Base-by-base conservation (phyloP, 768 basidiomycete genomes). In the Boletus tomentosulus region DNA sequence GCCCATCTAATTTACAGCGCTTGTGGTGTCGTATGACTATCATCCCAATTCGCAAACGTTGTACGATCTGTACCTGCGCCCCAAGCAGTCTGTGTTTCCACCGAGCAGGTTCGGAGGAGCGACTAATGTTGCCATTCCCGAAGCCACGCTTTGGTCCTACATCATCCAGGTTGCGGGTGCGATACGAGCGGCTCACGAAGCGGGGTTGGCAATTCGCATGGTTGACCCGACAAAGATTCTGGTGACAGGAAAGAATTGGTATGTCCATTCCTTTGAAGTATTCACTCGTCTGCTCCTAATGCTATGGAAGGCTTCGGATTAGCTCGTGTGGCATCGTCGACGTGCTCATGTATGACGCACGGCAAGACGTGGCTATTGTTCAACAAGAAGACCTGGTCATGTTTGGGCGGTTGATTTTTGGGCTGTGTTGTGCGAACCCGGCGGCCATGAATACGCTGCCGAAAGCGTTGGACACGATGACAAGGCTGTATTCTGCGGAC, bases 11-110 rank as follows among this genome's bases (percentile, higher is more conserved):
- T 42, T 34, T 42, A 19, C 55, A 95, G 95, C 97, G 9, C 80
- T 99, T 28, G 84, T 98, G 33, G 86, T 98, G 16, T 90, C 87
- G 0, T 97, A 94, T 65, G 85, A 92, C 37, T 98, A 91, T 67
- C 84, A 94, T 63, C 84, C 97, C 0, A 83, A 86, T 59, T 81
- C 93, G 1, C 79, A 84, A 57, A 97, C 93, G 0, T 79, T 99
- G 1, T 85, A 75, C 58, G 90, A 96, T 38, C 77, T 80, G 31
- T 85, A 97, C 63, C 73, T 96, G 53, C 85, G 85, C 49, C 74
- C 80, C 30, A 81, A 78, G 60, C 66, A 78, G 12, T 64, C 73
- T 15, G 61, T 65, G 3, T 73, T 68, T 49, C 61, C 71, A 48
- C 66, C 66, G 56, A 74, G 67, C 28, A 74, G 73, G 43, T 64